Evolutionary conservation across 805 yeast genomes (phyloP), one percentile per base, ranked within the genome.

Genomic region (Ogataea henricii): DNA sequence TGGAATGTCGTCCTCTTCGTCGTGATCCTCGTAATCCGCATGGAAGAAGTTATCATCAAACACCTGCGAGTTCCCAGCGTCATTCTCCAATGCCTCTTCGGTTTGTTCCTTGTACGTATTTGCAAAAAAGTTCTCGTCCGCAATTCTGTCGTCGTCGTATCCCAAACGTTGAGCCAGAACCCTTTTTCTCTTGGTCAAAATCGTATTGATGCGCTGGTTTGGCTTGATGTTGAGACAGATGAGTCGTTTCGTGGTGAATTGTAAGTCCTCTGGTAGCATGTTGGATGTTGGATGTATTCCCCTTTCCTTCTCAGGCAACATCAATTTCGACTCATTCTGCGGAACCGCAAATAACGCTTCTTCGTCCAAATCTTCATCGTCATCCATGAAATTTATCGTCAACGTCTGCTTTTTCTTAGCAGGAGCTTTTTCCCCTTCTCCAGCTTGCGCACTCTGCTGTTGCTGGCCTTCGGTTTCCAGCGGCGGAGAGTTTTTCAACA

Each of bases 81-180:
- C 43, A 14, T 46, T 51, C 40, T 29, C 26, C 4, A 10, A 43
- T 35, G 10, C 45, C 38, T 46, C 55, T 27, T 27, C 55, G 12
- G 34, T 57, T 27, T 67, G 72, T 29, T 67, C 71, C 32, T 68
- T 64, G 42, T 72, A 78, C 25, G 73, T 70, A 30, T 72, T 67
- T 1, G 83, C 83, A 66, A 78, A 79, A 59, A 60, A 79, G 38
- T 69, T 69, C 52, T 78, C 80, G 54, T 79, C 81, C 0, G 82
- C 68, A 18, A 72, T 72, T 23, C 72, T 71, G 9, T 64, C 63
- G 10, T 57, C 62, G 1, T 64, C 68, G 13, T 45, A 55, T 12
- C 55, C 49, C 12, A 33, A 40, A 41, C 39, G 45, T 35, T 43
- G 57, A 2, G 48, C 49, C 8, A 52, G 39, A 12, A 39, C 46